phyloP scores from a whole-genome alignment of 176 grass and related monocot species.

The Tillandsia leiboldiana region DNA sequence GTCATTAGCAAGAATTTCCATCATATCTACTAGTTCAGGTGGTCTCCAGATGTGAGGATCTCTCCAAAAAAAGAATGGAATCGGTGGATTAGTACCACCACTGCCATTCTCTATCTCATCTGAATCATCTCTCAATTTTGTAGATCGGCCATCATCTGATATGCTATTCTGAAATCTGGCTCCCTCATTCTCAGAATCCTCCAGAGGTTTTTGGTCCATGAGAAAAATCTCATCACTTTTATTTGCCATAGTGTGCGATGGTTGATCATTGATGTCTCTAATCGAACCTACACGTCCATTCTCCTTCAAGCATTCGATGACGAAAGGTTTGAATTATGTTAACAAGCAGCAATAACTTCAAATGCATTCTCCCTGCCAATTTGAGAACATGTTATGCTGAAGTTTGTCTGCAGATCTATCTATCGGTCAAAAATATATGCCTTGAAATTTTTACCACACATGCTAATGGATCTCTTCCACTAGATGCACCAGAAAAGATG shows the following conservation, averaged over 20 bases:
- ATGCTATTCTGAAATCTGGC: conserved; percentile 16
- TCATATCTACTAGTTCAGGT: conserved; percentile 54
- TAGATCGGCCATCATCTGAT: conserved; percentile 24
- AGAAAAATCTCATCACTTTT: background rate
- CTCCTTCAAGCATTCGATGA: conserved; percentile 2
- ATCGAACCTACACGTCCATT: conserved; percentile 10
- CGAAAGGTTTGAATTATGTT: conserved; percentile 3
- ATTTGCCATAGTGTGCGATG: background rate
- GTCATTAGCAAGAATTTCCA: conserved; percentile 24
- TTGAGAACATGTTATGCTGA: too few relatives aligned
- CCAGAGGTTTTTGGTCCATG: background rate
- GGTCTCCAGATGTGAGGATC: conserved; percentile 60
- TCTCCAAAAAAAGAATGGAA: conserved; percentile 36
- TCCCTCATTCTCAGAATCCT: conserved; percentile 5
- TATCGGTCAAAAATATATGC: too few relatives aligned
- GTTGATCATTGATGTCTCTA: conserved; percentile 10
- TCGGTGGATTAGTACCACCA: conserved; percentile 13
- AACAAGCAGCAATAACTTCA: conserved; percentile 6
- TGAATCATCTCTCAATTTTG: conserved; percentile 33
- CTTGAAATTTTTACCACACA: too few relatives aligned
- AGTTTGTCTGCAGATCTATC: too few relatives aligned
- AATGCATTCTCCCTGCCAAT: conserved; percentile 25
- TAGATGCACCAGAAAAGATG: too few relatives aligned
- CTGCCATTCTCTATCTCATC: conserved; percentile 34
- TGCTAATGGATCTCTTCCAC: too few relatives aligned